Conservation (phyloP, 208 protist genomes). For the Herpetomonas muscarum region DNA sequence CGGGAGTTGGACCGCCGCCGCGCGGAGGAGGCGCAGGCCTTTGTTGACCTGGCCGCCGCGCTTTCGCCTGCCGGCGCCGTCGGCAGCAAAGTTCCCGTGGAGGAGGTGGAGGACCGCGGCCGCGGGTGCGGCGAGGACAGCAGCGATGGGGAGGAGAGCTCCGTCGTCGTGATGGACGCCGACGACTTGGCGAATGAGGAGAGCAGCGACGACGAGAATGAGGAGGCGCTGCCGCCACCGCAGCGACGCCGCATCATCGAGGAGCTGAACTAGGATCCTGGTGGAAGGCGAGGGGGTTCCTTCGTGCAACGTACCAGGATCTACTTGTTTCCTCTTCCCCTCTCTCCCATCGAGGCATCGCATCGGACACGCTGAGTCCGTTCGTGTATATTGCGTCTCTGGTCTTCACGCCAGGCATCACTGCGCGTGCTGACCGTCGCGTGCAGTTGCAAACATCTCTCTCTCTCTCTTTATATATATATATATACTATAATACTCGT, state of each 20-base stretch:
- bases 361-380: no score
- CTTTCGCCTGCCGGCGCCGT: conserved; percentile 18
- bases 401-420: no score
- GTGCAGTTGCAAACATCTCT: no score
- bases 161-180: conserved; percentile 68
- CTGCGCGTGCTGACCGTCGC: no score
- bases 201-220: conserved; percentile 41
- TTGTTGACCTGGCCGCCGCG: conserved; percentile 66
- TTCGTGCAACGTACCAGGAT: background rate
- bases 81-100: background rate
- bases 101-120: background rate
- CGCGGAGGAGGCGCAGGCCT: conserved; percentile 66
- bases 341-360: background rate
- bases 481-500: no score
- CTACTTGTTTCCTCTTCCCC: background rate
- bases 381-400: no score
- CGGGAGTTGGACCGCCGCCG: conserved; percentile 38
- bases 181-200: conserved; percentile 62
- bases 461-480: no score
- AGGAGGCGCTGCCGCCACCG: background rate
- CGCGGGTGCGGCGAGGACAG: conserved; percentile 8
- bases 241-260: conserved; percentile 1
- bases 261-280: conserved; percentile 1
- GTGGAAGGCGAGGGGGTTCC: no score
- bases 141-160: conserved; percentile 18